Base-by-base conservation (phyloP, 2,329 filamentous ascomycete genomes). In the Chaetothyriales sp. region DNA sequence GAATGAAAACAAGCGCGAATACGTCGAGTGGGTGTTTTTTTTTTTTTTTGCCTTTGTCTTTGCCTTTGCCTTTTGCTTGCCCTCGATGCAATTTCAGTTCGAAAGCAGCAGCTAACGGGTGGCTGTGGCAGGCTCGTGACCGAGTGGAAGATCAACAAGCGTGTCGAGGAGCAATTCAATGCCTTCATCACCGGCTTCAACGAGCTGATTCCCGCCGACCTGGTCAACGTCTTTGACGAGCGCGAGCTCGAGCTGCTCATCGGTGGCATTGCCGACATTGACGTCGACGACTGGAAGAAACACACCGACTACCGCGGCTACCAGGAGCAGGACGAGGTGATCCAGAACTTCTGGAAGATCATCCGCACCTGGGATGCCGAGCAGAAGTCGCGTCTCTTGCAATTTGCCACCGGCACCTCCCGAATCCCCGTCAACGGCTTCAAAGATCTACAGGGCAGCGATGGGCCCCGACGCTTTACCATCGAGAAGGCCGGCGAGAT, bases 201-300 rank as follows among this genome's bases (percentile, higher is more conserved):
- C 66, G 92, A 98, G 74, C 79, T 98, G 40, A 97, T 98, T 54
- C 92, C 92, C 2, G 82, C 89, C 51, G 92, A 98, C 65, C 78
- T 98, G 48, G 89, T 98, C 70, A 97, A 95, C 63, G 92, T 98
- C 43, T 98, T 98, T 64, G 92, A 98, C 65, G 92, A 98, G 75
- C 86, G 92, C 63, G 92, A 98, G 70, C 76, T 98, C 47, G 92
- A 98, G 70, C 73, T 98, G 60, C 77, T 98, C 61, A 97, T 98
- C 65, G 92, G 92, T 60, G 92, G 92, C 77, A 98, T 98, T 62
- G 92, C 92, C n/a, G 92, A 98, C 70, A 98, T 98, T 61, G 92
- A 98, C 64, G 90, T 98, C 15, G 92, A 98, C 55, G 92, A 98
- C 70, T 98, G 92, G 92, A 97, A 98, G 84, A 98, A 98, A 76